Percentiles rank a stretch among this genome's conserved stretches.
phyloP scores from a whole-genome alignment of 176 grass and related monocot species.

The Eragrostis nindensis region DNA sequence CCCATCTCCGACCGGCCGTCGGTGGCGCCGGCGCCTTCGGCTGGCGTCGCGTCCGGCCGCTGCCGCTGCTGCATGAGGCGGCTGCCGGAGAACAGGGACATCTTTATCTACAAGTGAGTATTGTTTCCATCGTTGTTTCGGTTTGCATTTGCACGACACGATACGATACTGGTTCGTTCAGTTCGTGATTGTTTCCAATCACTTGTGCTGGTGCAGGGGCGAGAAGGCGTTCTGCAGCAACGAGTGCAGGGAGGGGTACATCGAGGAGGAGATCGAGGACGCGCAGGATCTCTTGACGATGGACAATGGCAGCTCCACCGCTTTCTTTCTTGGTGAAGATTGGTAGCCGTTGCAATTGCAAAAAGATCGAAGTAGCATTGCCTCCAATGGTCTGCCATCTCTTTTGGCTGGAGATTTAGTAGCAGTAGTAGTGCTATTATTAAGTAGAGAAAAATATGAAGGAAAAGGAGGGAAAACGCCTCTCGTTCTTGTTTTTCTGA shows the following conservation, averaged over 20 bases:
- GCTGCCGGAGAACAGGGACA: conserved; percentile 60
- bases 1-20: conserved; percentile 33
- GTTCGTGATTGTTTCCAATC: not conserved
- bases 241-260: conserved; percentile 73
- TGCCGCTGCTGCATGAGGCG: conserved; percentile 75
- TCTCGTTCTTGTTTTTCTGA: conserved; percentile 57
- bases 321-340: conserved; percentile 11
- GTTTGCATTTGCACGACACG: not conserved
- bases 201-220: conserved; percentile 50
- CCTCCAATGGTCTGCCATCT: conserved; percentile 18
- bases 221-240: conserved; percentile 88
- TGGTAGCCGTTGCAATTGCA: conserved; percentile 4
- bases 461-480: conserved; percentile 10
- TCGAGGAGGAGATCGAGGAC: conserved; percentile 64
- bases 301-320: conserved; percentile 23
- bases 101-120: conserved; percentile 82
- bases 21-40: not conserved
- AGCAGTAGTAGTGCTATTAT: not conserved
- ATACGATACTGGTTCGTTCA: not conserved
- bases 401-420: not conserved
- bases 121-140: not conserved
- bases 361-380: not conserved
- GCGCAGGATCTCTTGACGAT: conserved; percentile 35
- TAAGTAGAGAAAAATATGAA: not conserved
- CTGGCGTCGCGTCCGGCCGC: conserved; percentile 20